Percentiles rank a stretch among this genome's conserved stretches.
phyloP scores from a whole-genome alignment of 768 basidiomycete species.

The Clathrus columnatus region DNA sequence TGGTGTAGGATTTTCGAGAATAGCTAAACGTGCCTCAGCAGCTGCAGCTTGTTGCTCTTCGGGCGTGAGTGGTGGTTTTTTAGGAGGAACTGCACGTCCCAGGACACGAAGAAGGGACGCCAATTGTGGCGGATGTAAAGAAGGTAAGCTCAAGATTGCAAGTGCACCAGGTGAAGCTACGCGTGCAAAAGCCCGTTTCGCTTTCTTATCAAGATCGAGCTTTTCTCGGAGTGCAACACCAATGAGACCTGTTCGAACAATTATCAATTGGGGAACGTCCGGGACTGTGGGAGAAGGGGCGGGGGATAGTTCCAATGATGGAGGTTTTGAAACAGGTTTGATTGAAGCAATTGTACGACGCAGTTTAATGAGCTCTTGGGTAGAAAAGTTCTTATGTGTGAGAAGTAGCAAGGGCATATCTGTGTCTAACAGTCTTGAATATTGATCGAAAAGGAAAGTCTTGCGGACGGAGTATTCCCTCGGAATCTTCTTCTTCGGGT shows the following conservation, averaged over 20 bases:
- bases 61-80: conserved; percentile 37
- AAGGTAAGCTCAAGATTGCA: conserved; percentile 55
- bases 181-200: conserved; percentile 45
- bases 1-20: conserved; percentile 35
- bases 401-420: conserved; percentile 68
- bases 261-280: conserved; percentile 44
- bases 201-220: conserved; percentile 38
- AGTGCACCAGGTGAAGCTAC: conserved; percentile 47
- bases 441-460: conserved; percentile 71
- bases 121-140: conserved; percentile 66
- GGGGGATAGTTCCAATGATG: conserved; percentile 18
- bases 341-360: conserved; percentile 61
- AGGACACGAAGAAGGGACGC: conserved; percentile 57
- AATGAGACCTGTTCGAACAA: conserved; percentile 72
- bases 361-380: conserved; percentile 56
- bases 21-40: conserved; percentile 45
- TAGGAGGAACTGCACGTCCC: conserved; percentile 55
- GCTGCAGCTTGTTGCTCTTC: conserved; percentile 42
- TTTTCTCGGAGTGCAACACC: conserved; percentile 66
- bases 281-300: conserved; percentile 11
- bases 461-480: conserved; percentile 77
- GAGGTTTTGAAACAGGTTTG: conserved; percentile 28
- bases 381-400: conserved; percentile 66
- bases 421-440: conserved; percentile 56
- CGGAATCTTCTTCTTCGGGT: conserved; percentile 44